These are phyloP conservation scores for Henningerozyma blattae DNA, from an alignment of 805 yeast species.

Conservation along the genomic window DNA sequence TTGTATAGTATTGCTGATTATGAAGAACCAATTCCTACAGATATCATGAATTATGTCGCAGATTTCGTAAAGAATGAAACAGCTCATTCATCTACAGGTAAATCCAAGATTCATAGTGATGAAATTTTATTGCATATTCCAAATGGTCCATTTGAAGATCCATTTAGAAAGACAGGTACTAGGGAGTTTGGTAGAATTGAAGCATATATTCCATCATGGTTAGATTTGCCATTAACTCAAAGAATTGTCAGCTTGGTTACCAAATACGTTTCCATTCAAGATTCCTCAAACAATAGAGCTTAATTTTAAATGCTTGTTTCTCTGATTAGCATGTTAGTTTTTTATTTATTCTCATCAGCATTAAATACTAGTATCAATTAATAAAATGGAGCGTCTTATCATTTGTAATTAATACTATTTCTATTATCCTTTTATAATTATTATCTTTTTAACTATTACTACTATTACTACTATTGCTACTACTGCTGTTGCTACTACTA, in stretches of 20 bases:
- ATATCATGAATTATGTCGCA: constrained; percentile 70
- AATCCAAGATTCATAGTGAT: constrained; percentile 27
- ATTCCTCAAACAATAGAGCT: not conserved
- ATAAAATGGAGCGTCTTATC: no score
- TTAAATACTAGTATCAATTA: no score
- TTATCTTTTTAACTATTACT: no score
- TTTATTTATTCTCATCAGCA: no score
- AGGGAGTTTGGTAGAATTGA: constrained; percentile 73
- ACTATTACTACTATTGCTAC: no score
- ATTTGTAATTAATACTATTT: no score
- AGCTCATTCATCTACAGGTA: constrained; percentile 32
- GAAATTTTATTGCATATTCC: constrained; percentile 64
- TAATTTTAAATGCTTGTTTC: no score
- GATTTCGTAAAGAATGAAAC: constrained; percentile 50
- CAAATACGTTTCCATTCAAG: constrained; percentile 52
- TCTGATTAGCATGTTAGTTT: no score
- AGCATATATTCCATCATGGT: constrained; percentile 91
- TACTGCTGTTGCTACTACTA: no score
- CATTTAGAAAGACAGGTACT: constrained; percentile 61
- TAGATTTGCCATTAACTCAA: constrained; percentile 79
- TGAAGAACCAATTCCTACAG: constrained; percentile 81
- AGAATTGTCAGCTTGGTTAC: constrained; percentile 82
- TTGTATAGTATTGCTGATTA: constrained; percentile 89
- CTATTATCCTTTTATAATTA: no score
- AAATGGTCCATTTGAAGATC: constrained; percentile 70